Evolutionary conservation across 371 early-diverging fungal genomes (phyloP).

Genomic region (Syncephalastrum sp.): DNA sequence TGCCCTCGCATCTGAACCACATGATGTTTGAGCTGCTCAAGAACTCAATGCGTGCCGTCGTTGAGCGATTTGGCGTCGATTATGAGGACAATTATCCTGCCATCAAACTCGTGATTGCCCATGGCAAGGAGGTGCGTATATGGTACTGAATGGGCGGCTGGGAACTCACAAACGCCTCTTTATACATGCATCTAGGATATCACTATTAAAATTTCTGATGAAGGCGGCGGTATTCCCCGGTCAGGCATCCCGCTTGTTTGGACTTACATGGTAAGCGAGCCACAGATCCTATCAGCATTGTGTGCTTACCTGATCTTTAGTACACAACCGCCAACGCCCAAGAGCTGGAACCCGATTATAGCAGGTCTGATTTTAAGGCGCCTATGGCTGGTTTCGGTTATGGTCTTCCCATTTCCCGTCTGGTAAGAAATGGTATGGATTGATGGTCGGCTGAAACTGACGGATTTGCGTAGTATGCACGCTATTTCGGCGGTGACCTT

Average conservation of each 20-base stretch:
- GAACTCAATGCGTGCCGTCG: constrained; percentile 94
- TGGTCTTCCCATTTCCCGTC: constrained; percentile 87
- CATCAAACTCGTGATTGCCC: constrained; percentile 91
- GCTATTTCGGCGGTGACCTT: constrained; percentile 96
- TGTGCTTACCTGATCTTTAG: constrained; percentile 17
- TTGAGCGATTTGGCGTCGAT: constrained; percentile 89
- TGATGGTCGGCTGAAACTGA: not conserved
- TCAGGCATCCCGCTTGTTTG: constrained; percentile 90
- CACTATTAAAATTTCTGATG: constrained; percentile 95
- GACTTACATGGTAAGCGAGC: constrained; percentile 83
- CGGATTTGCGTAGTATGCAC: constrained; percentile 64
- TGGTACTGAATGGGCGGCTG: not conserved
- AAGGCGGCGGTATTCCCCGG: constrained; percentile 96
- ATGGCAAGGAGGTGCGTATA: constrained; percentile 81
- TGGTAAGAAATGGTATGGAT: constrained; percentile 40
- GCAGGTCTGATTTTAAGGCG: constrained; percentile 89
- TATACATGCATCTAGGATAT: constrained; percentile 64
- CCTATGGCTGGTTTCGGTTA: constrained; percentile 98
- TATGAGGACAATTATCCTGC: constrained; percentile 85
- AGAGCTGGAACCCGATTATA: constrained; percentile 79
- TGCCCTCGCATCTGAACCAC: constrained; percentile 95
- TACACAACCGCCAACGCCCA: constrained; percentile 95
- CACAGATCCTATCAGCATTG: not conserved
- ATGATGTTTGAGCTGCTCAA: constrained; percentile 98
- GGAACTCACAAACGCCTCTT: not conserved